A percentile compares a stretch with the other conserved stretches of the same genome.
Conservation (phyloP, 2,329 filamentous ascomycete genomes). For the Fusarium decemcellulare region DNA sequence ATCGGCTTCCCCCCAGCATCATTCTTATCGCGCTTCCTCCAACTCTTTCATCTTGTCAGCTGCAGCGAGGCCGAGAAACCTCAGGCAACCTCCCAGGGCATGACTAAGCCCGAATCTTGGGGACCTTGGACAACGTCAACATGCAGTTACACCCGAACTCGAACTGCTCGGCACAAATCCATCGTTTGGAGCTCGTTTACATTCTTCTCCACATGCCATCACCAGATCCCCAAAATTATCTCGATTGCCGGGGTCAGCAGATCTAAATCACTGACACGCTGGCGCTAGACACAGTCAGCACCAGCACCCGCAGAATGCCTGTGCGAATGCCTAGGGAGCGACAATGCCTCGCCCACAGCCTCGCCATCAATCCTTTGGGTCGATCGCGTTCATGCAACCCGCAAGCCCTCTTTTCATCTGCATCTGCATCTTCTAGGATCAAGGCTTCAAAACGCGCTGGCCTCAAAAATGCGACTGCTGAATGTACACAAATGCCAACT, state of each 20-base stretch:
- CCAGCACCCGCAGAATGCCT: slow-evolving; percentile 14
- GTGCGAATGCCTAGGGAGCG: neutral
- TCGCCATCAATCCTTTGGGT: neutral
- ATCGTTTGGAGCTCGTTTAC: neutral
- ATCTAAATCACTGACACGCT: neutral
- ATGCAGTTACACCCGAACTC: no score
- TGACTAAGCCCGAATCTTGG: no score
- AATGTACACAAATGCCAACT: slow-evolving; percentile 41
- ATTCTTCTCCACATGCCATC: neutral
- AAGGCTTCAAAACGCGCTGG: neutral
- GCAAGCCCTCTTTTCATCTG: no score
- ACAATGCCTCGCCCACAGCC: slow-evolving; percentile 10
- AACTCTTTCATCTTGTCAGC: no score
- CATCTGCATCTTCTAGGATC: neutral
- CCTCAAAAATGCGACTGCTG: slow-evolving; percentile 46
- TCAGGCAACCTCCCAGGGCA: no score
- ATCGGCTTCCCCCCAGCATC: no score
- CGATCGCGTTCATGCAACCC: neutral
- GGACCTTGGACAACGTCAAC: no score
- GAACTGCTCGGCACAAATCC: no score
- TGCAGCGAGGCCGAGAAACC: no score
- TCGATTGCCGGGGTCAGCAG: neutral
- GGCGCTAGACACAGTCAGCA: neutral
- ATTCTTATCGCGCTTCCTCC: no score
- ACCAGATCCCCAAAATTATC: neutral